Percentiles rank a stretch among this genome's conserved stretches.
Evolutionary conservation across 768 basidiomycete genomes (phyloP).

Genomic region (Lactarius evosmus): DNA sequence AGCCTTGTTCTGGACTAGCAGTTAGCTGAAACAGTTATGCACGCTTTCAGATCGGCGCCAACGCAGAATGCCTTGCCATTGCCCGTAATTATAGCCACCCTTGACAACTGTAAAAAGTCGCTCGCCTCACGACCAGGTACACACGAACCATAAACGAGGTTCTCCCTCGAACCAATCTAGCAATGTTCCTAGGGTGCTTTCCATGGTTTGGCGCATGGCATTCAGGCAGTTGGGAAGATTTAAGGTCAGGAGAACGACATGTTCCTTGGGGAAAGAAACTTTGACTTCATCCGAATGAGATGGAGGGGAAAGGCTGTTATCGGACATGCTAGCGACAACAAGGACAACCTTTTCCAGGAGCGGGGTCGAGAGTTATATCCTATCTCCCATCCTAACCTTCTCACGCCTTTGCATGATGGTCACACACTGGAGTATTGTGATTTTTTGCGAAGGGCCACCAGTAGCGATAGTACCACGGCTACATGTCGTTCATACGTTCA

Average conservation of each 20-base stretch:
- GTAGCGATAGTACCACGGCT: background rate
- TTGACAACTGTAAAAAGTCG: slow-evolving; percentile 32
- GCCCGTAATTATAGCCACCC: slow-evolving; percentile 75
- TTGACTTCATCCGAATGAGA: slow-evolving; percentile 39
- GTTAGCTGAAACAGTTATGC: slow-evolving; percentile 32
- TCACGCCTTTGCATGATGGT: too few relatives aligned
- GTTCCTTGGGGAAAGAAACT: slow-evolving; percentile 45
- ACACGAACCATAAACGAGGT: slow-evolving; percentile 62
- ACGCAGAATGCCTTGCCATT: slow-evolving; percentile 73
- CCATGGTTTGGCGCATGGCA: slow-evolving; percentile 64
- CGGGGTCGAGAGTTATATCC: slow-evolving; percentile 17
- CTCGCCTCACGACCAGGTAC: background rate
- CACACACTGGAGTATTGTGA: too few relatives aligned
- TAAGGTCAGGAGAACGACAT: slow-evolving; percentile 52
- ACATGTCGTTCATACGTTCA: background rate
- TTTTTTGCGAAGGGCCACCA: too few relatives aligned
- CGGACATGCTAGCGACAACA: slow-evolving; percentile 1
- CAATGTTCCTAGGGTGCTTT: slow-evolving; percentile 47
- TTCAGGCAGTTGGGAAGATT: slow-evolving; percentile 74
- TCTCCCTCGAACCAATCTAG: slow-evolving; percentile 76
- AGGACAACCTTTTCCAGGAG: slow-evolving; percentile 4
- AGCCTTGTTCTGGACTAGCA: background rate
- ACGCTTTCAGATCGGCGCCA: slow-evolving; percentile 77
- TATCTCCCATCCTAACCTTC: too few relatives aligned
- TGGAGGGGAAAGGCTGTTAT: slow-evolving; percentile 26